Conservation (phyloP, 2,329 filamentous ascomycete genomes). For the Cercospora citrullina region DNA sequence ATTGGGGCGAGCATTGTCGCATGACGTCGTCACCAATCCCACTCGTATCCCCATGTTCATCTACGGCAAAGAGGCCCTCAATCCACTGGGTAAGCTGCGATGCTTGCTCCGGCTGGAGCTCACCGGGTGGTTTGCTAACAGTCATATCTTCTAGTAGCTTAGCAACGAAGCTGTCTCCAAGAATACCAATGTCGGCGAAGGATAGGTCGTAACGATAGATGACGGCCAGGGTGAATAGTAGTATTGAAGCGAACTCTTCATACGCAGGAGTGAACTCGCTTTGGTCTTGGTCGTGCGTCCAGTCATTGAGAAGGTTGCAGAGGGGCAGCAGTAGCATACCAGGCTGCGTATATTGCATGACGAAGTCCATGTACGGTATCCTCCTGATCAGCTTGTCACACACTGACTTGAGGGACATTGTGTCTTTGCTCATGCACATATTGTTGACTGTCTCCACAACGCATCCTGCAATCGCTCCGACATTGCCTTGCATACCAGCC, state of each 20-base stretch:
- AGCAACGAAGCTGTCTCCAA: slow-evolving; percentile 66
- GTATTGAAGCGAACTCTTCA: slow-evolving; percentile 77
- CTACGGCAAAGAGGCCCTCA: slow-evolving; percentile 72
- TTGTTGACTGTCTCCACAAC: slow-evolving; percentile 53
- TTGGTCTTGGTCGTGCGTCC: slow-evolving; percentile 80
- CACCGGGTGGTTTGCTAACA: slow-evolving; percentile 57
- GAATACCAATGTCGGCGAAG: slow-evolving; percentile 63
- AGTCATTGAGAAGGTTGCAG: slow-evolving; percentile 73
- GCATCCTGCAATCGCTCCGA: slow-evolving; percentile 78
- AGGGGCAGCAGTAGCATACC: slow-evolving; percentile 70
- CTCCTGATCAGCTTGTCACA: slow-evolving; percentile 73
- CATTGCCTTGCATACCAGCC: slow-evolving; percentile 88
- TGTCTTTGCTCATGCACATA: slow-evolving; percentile 71
- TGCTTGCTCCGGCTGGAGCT: slow-evolving; percentile 65
- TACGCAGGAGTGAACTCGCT: slow-evolving; percentile 81
- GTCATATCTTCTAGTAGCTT: slow-evolving; percentile 64
- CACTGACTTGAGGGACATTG: slow-evolving; percentile 73
- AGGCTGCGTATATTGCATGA: slow-evolving; percentile 73
- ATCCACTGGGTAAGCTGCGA: slow-evolving; percentile 73
- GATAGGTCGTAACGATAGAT: slow-evolving; percentile 72
- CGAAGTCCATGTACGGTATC: slow-evolving; percentile 69
- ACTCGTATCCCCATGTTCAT: slow-evolving; percentile 55
- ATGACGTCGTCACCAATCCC: slow-evolving; percentile 78
- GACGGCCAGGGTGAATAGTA: slow-evolving; percentile 72
- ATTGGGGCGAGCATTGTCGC: slow-evolving; percentile 77